phyloP scores from a whole-genome alignment of 345 rosid genomes.

The Eucalyptus marginata region DNA sequence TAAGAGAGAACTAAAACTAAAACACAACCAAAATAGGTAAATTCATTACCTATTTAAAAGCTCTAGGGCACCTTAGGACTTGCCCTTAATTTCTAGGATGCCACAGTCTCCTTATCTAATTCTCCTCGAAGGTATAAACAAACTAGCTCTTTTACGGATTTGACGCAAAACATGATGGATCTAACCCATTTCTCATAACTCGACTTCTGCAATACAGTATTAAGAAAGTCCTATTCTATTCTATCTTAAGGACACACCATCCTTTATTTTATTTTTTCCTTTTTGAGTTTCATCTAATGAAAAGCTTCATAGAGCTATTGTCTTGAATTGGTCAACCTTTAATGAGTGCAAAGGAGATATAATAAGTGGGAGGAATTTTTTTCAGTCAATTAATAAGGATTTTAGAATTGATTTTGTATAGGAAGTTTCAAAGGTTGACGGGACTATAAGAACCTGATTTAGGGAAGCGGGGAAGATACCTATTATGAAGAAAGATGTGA shows the following conservation, averaged over 20 bases:
- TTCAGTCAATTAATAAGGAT: neutral
- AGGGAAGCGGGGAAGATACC: neutral
- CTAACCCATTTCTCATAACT: neutral
- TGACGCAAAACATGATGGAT: neutral
- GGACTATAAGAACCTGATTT: neutral
- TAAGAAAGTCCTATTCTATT: neutral
- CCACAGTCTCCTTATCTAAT: neutral
- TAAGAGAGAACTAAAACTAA: no score
- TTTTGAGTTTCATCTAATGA: neutral
- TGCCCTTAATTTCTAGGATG: no score
- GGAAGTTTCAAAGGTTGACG: neutral
- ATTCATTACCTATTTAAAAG: no score
- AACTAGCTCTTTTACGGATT: no score
- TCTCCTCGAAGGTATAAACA: neutral
- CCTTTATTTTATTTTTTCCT: neutral
- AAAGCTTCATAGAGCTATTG: neutral
- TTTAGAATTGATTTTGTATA: neutral
- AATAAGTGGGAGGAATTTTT: no score
- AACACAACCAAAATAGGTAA: no score
- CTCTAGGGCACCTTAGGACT: no score
- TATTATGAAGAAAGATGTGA: neutral
- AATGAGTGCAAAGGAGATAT: neutral
- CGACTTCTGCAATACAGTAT: neutral
- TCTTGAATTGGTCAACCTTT: neutral
- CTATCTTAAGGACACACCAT: neutral